Evolutionary conservation across 805 yeast genomes (phyloP).

Genomic region (Nakazawaea peltata): DNA sequence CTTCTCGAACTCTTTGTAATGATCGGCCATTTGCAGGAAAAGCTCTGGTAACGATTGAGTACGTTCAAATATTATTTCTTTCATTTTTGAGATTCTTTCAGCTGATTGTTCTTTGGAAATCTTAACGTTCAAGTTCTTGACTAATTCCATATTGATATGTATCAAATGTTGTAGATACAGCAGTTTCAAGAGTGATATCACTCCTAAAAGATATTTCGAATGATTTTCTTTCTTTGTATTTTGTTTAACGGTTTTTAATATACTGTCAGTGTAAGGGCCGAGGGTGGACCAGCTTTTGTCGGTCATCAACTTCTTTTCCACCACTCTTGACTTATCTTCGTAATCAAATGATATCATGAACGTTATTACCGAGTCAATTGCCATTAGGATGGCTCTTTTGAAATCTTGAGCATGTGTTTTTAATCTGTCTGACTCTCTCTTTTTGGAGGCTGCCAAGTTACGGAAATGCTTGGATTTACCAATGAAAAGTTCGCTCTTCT

Average conservation of each 20-base stretch:
- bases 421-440: slow-evolving; percentile 7
- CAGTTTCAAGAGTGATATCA: slow-evolving; percentile 6
- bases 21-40: background rate
- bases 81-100: background rate
- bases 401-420: slow-evolving; percentile 1
- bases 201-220: slow-evolving; percentile 2
- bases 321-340: slow-evolving; percentile 10
- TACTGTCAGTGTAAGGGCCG: slow-evolving; percentile 7
- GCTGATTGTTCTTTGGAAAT: background rate
- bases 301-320: slow-evolving; percentile 6
- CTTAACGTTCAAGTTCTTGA: slow-evolving; percentile 3
- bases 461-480: slow-evolving; percentile 10
- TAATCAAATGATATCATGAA: slow-evolving; percentile 10
- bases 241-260: slow-evolving; percentile 1
- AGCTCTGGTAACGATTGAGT: slow-evolving; percentile 1
- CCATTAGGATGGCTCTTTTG: background rate
- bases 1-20: slow-evolving; percentile 3
- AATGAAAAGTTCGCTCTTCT: slow-evolving; percentile 9
- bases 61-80: slow-evolving; percentile 1
- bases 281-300: slow-evolving; percentile 10
- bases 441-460: slow-evolving; percentile 8
- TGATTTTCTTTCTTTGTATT: background rate
- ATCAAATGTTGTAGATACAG: slow-evolving; percentile 7
- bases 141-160: background rate
- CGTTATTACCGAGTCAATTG: slow-evolving; percentile 8